These are phyloP conservation scores for Saccharomycopsis sp. DNA, from an alignment of 805 yeast species.

Conservation along the genomic window DNA sequence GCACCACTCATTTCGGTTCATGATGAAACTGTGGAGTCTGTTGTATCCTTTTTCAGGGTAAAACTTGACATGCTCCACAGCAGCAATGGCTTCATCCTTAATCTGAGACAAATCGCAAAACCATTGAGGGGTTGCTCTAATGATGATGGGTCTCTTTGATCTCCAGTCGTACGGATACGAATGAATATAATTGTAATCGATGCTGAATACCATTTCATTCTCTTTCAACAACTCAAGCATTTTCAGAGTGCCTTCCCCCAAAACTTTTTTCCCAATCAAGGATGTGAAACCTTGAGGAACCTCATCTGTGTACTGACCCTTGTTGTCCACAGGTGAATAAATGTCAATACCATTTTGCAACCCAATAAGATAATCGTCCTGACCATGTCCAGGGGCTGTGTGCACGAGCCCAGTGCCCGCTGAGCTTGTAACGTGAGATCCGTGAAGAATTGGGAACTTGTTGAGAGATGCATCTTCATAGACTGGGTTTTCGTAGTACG, in stretches of 20 bases:
- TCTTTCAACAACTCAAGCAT: slow-evolving; percentile 38
- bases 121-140: slow-evolving; percentile 96
- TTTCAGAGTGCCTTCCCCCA: slow-evolving; percentile 44
- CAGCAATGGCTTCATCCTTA: slow-evolving; percentile 49
- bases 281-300: slow-evolving; percentile 40
- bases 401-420: slow-evolving; percentile 97
- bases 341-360: slow-evolving; percentile 45
- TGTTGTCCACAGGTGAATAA: slow-evolving; percentile 69
- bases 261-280: slow-evolving; percentile 50
- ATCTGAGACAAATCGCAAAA: slow-evolving; percentile 77
- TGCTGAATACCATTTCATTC: slow-evolving; percentile 38
- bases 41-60: slow-evolving; percentile 64
- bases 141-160: slow-evolving; percentile 88
- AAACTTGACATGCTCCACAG: slow-evolving; percentile 57
- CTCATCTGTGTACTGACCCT: slow-evolving; percentile 55
- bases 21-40: slow-evolving; percentile 63
- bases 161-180: slow-evolving; percentile 98
- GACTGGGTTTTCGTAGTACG: slow-evolving; percentile 50
- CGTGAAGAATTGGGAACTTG: slow-evolving; percentile 57
- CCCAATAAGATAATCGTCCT: slow-evolving; percentile 80
- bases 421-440: slow-evolving; percentile 67
- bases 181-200: slow-evolving; percentile 50
- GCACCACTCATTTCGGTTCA: slow-evolving; percentile 90
- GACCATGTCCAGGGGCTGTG: slow-evolving; percentile 97
- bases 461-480: slow-evolving; percentile 25